A percentile compares a stretch with the other conserved stretches of the same genome.
phyloP scores from a whole-genome alignment of 2,329 filamentous ascomycete species.

The Zymoseptoria ardabiliae region DNA sequence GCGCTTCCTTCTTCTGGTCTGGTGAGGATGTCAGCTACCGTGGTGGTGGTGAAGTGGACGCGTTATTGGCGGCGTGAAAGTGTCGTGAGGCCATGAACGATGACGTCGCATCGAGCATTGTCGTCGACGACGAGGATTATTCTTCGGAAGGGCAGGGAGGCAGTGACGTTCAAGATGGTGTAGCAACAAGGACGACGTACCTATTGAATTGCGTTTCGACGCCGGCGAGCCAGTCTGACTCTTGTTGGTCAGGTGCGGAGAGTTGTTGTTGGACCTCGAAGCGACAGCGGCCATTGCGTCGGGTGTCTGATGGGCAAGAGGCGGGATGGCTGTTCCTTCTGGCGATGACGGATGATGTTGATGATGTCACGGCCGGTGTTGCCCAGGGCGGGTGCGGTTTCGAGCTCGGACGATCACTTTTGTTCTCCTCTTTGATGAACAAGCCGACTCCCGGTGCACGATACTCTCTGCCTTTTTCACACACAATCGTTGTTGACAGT shows the following conservation, averaged over 20 bases:
- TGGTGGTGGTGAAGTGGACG: neutral
- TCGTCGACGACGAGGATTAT: neutral
- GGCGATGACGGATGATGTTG: neutral
- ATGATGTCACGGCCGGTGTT: neutral
- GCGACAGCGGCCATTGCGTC: neutral
- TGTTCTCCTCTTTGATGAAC: neutral
- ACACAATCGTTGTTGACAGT: neutral
- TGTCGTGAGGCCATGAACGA: neutral
- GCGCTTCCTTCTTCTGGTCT: constrained; percentile 12
- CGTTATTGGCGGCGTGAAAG: neutral
- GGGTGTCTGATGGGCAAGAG: neutral
- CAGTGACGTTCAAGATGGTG: neutral
- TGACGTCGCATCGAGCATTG: neutral
- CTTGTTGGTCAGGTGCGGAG: neutral
- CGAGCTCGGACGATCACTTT: neutral
- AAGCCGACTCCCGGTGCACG: neutral
- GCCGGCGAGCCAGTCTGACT: neutral
- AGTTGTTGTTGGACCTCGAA: neutral
- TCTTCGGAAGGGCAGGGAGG: too few species aligned
- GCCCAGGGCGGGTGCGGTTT: neutral
- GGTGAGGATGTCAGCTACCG: neutral
- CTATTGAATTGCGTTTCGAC: neutral
- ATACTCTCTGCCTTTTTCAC: neutral
- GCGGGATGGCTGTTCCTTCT: neutral
- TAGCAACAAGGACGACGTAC: neutral